Percentiles rank a stretch among this genome's conserved stretches.
Evolutionary conservation across 352 stramenopile genomes (phyloP).

Genomic region (Phytopythium helicoides): DNA sequence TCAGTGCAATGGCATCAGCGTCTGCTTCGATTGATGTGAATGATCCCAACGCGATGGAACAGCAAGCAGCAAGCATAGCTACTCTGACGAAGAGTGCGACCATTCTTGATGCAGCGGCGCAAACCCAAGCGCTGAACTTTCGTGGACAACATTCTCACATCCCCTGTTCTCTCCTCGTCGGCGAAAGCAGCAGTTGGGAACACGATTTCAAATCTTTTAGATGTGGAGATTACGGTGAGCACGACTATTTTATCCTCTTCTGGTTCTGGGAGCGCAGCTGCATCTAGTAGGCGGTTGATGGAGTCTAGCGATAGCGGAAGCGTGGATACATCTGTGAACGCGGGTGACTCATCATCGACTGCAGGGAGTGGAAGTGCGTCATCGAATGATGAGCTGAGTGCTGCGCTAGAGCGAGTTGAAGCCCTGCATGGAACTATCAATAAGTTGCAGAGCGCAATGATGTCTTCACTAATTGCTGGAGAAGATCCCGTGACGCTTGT

Average conservation of each 20-base stretch:
- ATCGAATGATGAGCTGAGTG: conserved; percentile 13
- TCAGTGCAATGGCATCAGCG: conserved; percentile 56
- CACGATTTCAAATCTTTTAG: conserved; percentile 63
- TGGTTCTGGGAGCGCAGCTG: background rate
- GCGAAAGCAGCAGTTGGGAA: conserved; percentile 45
- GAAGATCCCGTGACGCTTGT: conserved; percentile 52
- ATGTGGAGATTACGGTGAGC: conserved; percentile 19
- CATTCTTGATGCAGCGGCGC: conserved; percentile 44
- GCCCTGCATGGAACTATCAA: conserved; percentile 47
- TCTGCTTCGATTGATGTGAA: conserved; percentile 43
- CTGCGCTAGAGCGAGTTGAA: conserved; percentile 11
- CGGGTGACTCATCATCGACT: background rate
- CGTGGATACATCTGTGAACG: background rate
- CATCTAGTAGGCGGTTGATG: too few species aligned
- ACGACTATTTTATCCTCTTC: conserved; percentile 3
- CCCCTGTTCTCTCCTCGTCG: conserved; percentile 46
- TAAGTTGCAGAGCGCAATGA: conserved; percentile 44
- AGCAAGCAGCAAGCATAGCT: conserved; percentile 57
- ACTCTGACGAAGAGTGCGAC: conserved; percentile 65
- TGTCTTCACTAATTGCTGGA: conserved; percentile 40
- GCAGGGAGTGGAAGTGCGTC: conserved; percentile 6
- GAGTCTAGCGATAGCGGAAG: conserved; percentile 1
- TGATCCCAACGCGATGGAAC: conserved; percentile 53
- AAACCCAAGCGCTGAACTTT: conserved; percentile 50
- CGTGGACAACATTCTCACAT: conserved; percentile 51